A percentile compares a stretch with the other conserved stretches of the same genome.
phyloP scores from a whole-genome alignment of 164 flowering plant species.

The Kingdonia uniflora region DNA sequence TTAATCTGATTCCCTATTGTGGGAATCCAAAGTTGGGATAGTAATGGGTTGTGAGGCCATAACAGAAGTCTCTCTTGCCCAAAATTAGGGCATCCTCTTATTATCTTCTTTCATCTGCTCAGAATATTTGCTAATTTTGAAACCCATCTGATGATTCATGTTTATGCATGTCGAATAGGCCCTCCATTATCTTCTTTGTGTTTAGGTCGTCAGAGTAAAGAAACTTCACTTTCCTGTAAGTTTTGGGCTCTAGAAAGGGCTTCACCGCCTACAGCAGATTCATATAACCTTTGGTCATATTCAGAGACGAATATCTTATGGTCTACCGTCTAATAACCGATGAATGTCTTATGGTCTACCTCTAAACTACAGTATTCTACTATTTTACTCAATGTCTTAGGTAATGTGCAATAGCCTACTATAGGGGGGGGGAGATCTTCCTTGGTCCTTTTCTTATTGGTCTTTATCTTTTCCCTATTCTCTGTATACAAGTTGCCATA shows the following conservation, averaged over 20 bases:
- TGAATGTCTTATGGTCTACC: too few species aligned
- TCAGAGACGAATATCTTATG: too few species aligned
- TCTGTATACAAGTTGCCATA: too few species aligned
- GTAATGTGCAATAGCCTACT: too few species aligned
- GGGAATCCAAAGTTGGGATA: constrained; percentile 14
- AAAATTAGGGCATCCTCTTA: constrained; percentile 37
- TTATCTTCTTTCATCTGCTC: constrained; percentile 87
- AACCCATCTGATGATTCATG: constrained; percentile 49
- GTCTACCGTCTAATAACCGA: too few species aligned
- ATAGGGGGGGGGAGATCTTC: too few species aligned
- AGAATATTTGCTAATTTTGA: constrained; percentile 53
- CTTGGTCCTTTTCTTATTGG: too few species aligned
- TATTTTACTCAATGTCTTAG: too few species aligned
- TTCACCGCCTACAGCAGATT: constrained; percentile 50
- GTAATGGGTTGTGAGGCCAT: constrained; percentile 11
- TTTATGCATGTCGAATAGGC: constrained; percentile 62
- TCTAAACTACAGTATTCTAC: too few species aligned
- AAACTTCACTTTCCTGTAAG: constrained; percentile 73
- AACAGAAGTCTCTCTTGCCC: constrained; percentile 24
- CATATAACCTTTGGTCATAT: too few species aligned
- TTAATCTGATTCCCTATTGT: constrained; percentile 26
- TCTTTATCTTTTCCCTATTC: too few species aligned
- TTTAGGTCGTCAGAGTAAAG: constrained; percentile 56
- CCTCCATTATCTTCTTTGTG: constrained; percentile 62
- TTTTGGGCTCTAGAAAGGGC: constrained; percentile 85